These are phyloP conservation scores for Mallotus repandus DNA, from an alignment of 441 rosid genomes.

Conservation along the genomic window DNA sequence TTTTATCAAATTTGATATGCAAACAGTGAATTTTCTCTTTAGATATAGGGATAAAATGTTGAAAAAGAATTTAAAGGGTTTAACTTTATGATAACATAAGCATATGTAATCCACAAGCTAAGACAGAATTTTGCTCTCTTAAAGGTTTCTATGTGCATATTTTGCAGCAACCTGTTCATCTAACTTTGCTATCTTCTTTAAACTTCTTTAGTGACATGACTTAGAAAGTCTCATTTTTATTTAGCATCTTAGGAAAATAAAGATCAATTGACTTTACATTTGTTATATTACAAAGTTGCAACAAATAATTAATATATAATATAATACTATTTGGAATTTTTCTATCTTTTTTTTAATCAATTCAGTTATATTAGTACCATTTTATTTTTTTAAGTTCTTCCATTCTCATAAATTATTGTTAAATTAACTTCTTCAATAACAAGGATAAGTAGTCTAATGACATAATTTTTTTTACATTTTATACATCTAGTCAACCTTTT, in stretches of 20 bases:
- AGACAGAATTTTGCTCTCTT: slow-evolving; percentile 1
- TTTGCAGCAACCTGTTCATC: background rate
- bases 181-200: slow-evolving; percentile 4
- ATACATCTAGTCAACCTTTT: too few relatives aligned
- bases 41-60: background rate
- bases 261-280: background rate
- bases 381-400: too few relatives aligned
- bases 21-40: background rate
- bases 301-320: too few relatives aligned
- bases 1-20: background rate
- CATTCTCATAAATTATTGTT: too few relatives aligned
- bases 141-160: background rate
- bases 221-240: background rate
- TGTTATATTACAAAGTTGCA: too few relatives aligned
- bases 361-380: too few relatives aligned
- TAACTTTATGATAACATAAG: background rate
- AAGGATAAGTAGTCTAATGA: too few relatives aligned
- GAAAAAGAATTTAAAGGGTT: slow-evolving; percentile 1
- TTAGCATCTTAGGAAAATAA: background rate
- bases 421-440: too few relatives aligned
- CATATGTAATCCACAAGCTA: background rate
- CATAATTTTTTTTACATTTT: too few relatives aligned
- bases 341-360: too few relatives aligned
- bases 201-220: background rate
- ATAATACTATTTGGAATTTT: too few relatives aligned